Conservation (phyloP, 169 alveolate genomes). For the Cryptosporidium meleagridis region DNA sequence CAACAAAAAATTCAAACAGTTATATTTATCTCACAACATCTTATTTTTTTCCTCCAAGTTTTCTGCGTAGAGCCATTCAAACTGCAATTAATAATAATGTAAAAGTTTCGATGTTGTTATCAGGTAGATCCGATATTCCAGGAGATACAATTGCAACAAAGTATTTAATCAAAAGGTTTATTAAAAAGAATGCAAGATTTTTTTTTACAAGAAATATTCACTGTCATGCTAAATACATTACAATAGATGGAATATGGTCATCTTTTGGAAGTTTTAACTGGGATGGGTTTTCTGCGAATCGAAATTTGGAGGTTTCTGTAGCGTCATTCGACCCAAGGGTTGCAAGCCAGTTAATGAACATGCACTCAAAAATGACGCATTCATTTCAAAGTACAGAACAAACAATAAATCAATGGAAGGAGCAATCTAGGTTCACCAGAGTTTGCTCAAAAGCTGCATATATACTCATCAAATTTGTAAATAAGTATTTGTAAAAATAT, state of each 20-base stretch:
- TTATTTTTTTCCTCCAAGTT: slow-evolving; percentile 87
- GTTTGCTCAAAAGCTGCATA: slow-evolving; percentile 32
- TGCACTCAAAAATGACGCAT: slow-evolving; percentile 48
- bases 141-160: slow-evolving; percentile 85
- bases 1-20: slow-evolving; percentile 78
- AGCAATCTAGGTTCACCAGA: slow-evolving; percentile 6
- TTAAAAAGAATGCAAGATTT: slow-evolving; percentile 26
- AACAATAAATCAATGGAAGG: slow-evolving; percentile 17
- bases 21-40: slow-evolving; percentile 83
- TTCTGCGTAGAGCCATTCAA: slow-evolving; percentile 81
- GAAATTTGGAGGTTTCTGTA: slow-evolving; percentile 67
- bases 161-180: slow-evolving; percentile 81
- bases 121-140: slow-evolving; percentile 86
- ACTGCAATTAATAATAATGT: slow-evolving; percentile 80
- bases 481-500: not conserved
- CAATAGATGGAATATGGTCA: slow-evolving; percentile 73
- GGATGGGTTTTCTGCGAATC: slow-evolving; percentile 58
- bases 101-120: slow-evolving; percentile 80
- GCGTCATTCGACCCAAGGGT: slow-evolving; percentile 67
- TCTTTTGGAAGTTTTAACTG: slow-evolving; percentile 74
- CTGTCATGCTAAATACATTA: slow-evolving; percentile 71
- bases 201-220: slow-evolving; percentile 62
- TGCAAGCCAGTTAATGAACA: slow-evolving; percentile 20
- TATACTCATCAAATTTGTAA: slow-evolving; percentile 7
- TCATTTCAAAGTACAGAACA: slow-evolving; percentile 37